phyloP scores from a whole-genome alignment of 1,284 basidiomycete species.

The Moesziomyces antarcticus region DNA sequence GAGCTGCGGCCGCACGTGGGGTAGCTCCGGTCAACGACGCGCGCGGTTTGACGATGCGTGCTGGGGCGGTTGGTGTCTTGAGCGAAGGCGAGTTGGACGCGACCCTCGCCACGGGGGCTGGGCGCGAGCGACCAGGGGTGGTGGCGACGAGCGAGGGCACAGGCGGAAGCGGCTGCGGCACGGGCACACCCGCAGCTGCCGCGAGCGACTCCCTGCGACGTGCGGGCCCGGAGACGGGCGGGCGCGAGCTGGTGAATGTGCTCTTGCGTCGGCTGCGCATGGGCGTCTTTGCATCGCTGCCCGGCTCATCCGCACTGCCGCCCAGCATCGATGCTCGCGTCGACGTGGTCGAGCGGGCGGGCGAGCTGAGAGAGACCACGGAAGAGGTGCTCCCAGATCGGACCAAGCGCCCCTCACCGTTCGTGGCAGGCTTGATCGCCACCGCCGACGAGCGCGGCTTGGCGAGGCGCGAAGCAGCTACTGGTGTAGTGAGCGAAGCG shows the following conservation, averaged over 20 bases:
- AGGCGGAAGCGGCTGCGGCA: constrained; percentile 22
- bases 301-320: too few relatives aligned
- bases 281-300: constrained; percentile 25
- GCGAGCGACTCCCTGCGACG: constrained; percentile 32
- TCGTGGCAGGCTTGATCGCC: not conserved
- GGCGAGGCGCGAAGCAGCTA: constrained; percentile 16
- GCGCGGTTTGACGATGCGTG: constrained; percentile 19
- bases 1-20: constrained; percentile 13
- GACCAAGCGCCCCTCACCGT: not conserved
- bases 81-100: constrained; percentile 8
- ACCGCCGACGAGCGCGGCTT: constrained; percentile 20
- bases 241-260: constrained; percentile 35
- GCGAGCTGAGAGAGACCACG: not conserved
- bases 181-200: constrained; percentile 17
- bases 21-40: constrained; percentile 25
- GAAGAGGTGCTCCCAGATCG: constrained; percentile 27
- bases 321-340: not conserved
- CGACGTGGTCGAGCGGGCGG: not conserved
- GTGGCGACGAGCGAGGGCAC: constrained; percentile 24
- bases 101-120: constrained; percentile 1
- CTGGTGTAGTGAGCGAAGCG: constrained; percentile 25
- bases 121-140: constrained; percentile 17
- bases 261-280: constrained; percentile 41
- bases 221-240: constrained; percentile 35
- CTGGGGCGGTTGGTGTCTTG: constrained; percentile 24